phyloP scores from a whole-genome alignment of 176 grass and related monocot species.

The Chloris gayana region DNA sequence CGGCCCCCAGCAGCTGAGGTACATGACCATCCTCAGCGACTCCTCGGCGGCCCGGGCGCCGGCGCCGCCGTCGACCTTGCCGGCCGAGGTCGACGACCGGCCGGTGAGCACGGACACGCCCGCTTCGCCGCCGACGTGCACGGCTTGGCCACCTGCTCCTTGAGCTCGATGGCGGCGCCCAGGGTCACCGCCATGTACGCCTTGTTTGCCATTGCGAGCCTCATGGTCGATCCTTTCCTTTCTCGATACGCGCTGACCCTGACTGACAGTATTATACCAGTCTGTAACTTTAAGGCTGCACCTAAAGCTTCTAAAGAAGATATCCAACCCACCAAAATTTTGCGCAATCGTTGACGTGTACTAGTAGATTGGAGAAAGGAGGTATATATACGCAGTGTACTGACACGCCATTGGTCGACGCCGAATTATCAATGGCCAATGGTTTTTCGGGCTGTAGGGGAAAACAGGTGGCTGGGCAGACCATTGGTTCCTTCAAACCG shows the following conservation, averaged over 20 bases:
- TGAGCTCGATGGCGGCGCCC: conserved; percentile 59
- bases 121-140: conserved; percentile 28
- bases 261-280: background rate
- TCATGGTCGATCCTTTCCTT: conserved; percentile 39
- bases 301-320: background rate
- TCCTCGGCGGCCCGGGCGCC: conserved; percentile 38
- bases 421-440: conserved; percentile 41
- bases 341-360: background rate
- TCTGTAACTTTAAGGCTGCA: background rate
- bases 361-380: background rate
- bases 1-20: conserved; percentile 80
- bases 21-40: conserved; percentile 77
- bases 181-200: conserved; percentile 59
- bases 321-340: background rate
- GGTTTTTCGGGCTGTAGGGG: conserved; percentile 41
- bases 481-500: conserved; percentile 61
- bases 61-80: background rate
- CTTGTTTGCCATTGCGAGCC: conserved; percentile 55
- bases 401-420: conserved; percentile 4
- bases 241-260: background rate
- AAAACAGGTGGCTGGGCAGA: conserved; percentile 50
- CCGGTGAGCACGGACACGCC: background rate
- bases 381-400: background rate
- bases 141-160: conserved; percentile 59
- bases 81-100: background rate